Evolutionary conservation across 352 stramenopile species (phyloP).

Genomic region (Pythium volutum): DNA sequence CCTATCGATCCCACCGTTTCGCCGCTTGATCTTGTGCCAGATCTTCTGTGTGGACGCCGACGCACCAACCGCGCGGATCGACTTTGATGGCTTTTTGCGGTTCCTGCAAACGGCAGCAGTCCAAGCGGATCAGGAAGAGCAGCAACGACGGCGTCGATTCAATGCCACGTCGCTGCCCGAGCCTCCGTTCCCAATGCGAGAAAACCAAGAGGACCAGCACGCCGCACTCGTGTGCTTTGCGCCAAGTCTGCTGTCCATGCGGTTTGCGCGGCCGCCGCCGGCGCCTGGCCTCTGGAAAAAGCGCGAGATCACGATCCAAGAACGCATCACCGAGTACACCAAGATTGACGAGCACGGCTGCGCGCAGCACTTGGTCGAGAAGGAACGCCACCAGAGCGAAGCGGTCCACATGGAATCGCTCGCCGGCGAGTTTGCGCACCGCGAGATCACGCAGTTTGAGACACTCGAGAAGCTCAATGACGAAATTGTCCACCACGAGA

Average conservation of each 20-base stretch:
- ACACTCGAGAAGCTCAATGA: conserved; percentile 80
- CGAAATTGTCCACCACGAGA: conserved; percentile 78
- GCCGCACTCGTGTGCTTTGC: conserved; percentile 46
- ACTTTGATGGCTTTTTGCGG: conserved; percentile 58
- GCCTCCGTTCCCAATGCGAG: not conserved
- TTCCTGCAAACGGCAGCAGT: conserved; percentile 64
- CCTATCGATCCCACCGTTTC: conserved; percentile 64
- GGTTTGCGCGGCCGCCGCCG: conserved; percentile 37
- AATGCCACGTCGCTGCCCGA: conserved; percentile 20
- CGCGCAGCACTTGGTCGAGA: conserved; percentile 75
- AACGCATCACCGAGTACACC: conserved; percentile 85
- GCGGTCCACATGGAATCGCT: conserved; percentile 85
- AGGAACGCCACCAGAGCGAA: conserved; percentile 81
- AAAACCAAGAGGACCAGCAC: conserved; percentile 14
- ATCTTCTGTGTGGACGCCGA: conserved; percentile 43
- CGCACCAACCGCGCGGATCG: conserved; percentile 26
- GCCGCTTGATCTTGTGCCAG: conserved; percentile 48
- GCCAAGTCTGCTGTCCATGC: conserved; percentile 36
- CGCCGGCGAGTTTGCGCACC: conserved; percentile 73
- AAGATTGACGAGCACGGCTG: conserved; percentile 83
- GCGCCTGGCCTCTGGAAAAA: conserved; percentile 84
- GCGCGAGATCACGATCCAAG: conserved; percentile 83
- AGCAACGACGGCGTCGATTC: conserved; percentile 19
- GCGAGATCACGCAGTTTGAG: conserved; percentile 85
- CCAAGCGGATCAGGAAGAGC: conserved; percentile 46